Percentiles rank a stretch among this genome's conserved stretches.
Conservation (phyloP, 148 eudicot genomes). For the Persicaria maculosa region DNA sequence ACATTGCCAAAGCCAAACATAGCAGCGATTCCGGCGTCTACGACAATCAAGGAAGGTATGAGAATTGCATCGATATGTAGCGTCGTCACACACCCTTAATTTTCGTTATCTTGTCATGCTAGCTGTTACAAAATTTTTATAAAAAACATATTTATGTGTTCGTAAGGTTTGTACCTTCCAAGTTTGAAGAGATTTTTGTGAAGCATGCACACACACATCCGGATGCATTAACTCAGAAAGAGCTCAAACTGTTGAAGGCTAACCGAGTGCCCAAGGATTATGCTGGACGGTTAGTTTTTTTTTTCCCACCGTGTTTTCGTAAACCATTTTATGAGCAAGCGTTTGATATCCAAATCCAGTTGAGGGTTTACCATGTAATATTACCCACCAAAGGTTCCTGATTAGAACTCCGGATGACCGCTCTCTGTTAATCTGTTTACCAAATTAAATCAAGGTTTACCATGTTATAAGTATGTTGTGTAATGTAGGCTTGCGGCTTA, state of each 20-base stretch:
- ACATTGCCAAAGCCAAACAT: constrained; percentile 1
- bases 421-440: too few species aligned
- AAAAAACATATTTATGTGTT: background rate
- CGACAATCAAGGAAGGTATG: constrained; percentile 14
- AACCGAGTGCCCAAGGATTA: constrained; percentile 54
- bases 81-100: too few species aligned
- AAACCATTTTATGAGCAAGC: background rate
- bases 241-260: constrained; percentile 46
- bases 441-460: too few species aligned
- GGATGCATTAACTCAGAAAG: constrained; percentile 43
- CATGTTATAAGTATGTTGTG: background rate
- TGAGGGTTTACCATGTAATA: too few species aligned
- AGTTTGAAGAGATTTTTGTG: constrained; percentile 61
- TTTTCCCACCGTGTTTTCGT: too few species aligned
- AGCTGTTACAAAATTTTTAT: too few species aligned
- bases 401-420: too few species aligned
- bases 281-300: constrained; percentile 38
- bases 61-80: background rate
- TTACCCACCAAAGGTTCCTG: too few species aligned
- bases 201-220: constrained; percentile 43
- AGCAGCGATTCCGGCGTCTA: constrained; percentile 5
- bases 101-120: background rate
- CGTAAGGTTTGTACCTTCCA: constrained; percentile 46
- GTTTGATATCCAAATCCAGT: background rate
- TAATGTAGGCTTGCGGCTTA: constrained; percentile 38